These are phyloP conservation scores for Furcasterigmium sp. DNA, from an alignment of 2,329 filamentous ascomycete genomes.

Conservation along the genomic window DNA sequence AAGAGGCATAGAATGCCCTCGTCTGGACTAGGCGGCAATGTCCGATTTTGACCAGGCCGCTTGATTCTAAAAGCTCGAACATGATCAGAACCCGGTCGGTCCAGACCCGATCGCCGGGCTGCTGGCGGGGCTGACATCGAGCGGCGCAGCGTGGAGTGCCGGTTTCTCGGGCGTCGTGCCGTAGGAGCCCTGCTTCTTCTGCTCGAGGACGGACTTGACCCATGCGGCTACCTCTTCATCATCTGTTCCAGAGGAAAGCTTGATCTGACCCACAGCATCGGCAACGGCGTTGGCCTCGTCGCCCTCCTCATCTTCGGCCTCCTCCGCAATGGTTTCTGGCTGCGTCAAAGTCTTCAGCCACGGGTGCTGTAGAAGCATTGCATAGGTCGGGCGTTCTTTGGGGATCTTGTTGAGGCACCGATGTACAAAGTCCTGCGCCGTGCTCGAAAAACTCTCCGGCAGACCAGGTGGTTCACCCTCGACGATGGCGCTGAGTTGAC, in stretches of 20 bases:
- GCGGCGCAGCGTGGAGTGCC: slow-evolving; percentile 79
- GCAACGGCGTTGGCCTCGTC: slow-evolving; percentile 39
- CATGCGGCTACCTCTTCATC: slow-evolving; percentile 84
- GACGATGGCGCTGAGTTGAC: slow-evolving; percentile 92
- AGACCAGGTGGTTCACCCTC: slow-evolving; percentile 92
- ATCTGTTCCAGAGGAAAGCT: slow-evolving; percentile 37
- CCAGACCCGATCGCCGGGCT: slow-evolving; percentile 25
- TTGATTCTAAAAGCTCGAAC: too few relatives aligned
- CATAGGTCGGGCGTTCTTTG: slow-evolving; percentile 87
- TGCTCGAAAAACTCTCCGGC: slow-evolving; percentile 71
- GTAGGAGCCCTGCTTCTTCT: slow-evolving; percentile 51
- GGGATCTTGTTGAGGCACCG: slow-evolving; percentile 91
- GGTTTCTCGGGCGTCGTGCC: slow-evolving; percentile 56
- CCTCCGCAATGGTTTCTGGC: slow-evolving; percentile 68
- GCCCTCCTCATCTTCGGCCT: slow-evolving; percentile 50
- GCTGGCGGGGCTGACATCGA: slow-evolving; percentile 62
- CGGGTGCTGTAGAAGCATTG: slow-evolving; percentile 80
- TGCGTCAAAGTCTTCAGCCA: slow-evolving; percentile 78
- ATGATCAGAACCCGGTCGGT: not conserved
- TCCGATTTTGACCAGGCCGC: slow-evolving; percentile 15
- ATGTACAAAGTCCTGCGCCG: slow-evolving; percentile 79
- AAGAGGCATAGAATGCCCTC: slow-evolving; percentile 10
- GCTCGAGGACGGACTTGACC: slow-evolving; percentile 69
- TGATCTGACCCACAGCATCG: slow-evolving; percentile 38
- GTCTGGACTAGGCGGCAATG: too few relatives aligned